These are phyloP conservation scores for Colletotrichum lindemuthianum DNA, from an alignment of 2,329 filamentous ascomycete genomes.

Conservation along the genomic window DNA sequence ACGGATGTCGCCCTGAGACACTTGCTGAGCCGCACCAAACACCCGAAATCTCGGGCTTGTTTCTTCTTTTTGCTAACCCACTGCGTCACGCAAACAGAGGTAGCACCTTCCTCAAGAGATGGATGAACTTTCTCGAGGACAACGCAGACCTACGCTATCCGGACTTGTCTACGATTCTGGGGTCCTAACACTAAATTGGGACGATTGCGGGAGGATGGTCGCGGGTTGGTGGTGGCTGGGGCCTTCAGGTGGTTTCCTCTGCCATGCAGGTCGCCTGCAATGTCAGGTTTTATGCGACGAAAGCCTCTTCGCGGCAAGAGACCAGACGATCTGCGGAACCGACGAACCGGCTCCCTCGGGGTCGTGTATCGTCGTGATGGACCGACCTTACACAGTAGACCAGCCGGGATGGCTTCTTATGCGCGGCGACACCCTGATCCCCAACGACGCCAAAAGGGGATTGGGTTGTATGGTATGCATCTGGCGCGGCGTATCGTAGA, in stretches of 20 bases:
- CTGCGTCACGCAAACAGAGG: constrained; percentile 65
- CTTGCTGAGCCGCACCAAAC: constrained; percentile 21
- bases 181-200: constrained; percentile 24
- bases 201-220: constrained; percentile 9
- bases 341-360: constrained; percentile 29
- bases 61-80: constrained; percentile 34
- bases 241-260: background rate
- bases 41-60: constrained; percentile 23
- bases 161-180: constrained; percentile 61
- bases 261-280: constrained; percentile 17
- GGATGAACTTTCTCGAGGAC: constrained; percentile 93
- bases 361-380: constrained; percentile 6
- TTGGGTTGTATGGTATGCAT: constrained; percentile 12
- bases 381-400: constrained; percentile 12
- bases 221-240: constrained; percentile 6
- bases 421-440: constrained; percentile 22
- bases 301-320: constrained; percentile 5
- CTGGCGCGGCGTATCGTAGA: constrained; percentile 28
- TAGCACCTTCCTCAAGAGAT: constrained; percentile 83
- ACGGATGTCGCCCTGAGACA: constrained; percentile 29
- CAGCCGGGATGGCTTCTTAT: constrained; percentile 31
- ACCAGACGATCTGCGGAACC: constrained; percentile 29
- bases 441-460: constrained; percentile 21
- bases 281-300: constrained; percentile 26
- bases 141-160: constrained; percentile 91